Evolutionary conservation across 768 basidiomycete species (phyloP).

Genomic region (Tremella mesenterica): DNA sequence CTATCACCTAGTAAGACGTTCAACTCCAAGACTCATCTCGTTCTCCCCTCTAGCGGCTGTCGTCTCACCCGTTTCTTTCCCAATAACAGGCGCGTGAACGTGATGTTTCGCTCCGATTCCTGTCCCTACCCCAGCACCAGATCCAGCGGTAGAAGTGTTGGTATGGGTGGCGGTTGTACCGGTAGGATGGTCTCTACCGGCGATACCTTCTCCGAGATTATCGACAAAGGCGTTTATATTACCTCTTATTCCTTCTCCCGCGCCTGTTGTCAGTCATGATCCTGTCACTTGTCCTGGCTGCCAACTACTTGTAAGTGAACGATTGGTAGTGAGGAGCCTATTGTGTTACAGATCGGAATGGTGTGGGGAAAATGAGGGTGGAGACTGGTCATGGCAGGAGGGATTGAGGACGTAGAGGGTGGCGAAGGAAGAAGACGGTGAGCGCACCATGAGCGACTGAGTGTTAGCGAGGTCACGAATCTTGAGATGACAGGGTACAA

Average conservation of each 20-base stretch:
- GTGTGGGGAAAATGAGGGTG: too few species aligned
- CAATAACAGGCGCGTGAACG: background rate
- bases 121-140: background rate
- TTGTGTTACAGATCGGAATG: too few species aligned
- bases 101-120: background rate
- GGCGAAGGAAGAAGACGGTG: too few species aligned
- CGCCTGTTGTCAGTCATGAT: slow-evolving; percentile 6
- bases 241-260: slow-evolving; percentile 30
- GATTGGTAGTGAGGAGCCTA: too few species aligned
- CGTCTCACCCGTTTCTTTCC: background rate
- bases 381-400: too few species aligned
- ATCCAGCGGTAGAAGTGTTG: background rate
- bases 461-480: too few species aligned
- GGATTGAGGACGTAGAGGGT: too few species aligned
- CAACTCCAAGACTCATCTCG: background rate
- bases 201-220: slow-evolving; percentile 20
- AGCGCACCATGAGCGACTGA: too few species aligned
- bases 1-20: background rate
- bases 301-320: too few species aligned
- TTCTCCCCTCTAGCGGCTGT: background rate
- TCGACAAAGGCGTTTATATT: slow-evolving; percentile 31
- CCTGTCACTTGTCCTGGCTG: background rate
- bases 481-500: too few species aligned
- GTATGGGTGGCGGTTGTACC: too few species aligned
- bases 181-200: slow-evolving; percentile 7